These are phyloP conservation scores for Combretum micranthum DNA, from an alignment of 345 rosid species.

Conservation along the genomic window DNA sequence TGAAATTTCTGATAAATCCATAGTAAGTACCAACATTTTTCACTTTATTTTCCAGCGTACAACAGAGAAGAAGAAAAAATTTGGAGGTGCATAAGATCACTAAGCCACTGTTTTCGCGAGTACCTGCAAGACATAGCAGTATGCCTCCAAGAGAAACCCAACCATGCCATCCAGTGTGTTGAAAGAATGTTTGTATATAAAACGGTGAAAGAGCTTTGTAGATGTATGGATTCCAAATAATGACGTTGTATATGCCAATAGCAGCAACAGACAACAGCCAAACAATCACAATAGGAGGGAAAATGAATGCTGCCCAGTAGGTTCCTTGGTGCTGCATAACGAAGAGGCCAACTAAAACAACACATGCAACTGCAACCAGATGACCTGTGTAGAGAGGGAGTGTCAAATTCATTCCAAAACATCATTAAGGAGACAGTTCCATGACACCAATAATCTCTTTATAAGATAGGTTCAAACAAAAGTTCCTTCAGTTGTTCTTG, in stretches of 20 bases:
- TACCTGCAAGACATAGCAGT: slow-evolving; percentile 80
- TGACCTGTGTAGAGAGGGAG: slow-evolving; percentile 40
- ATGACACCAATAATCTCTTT: too few relatives aligned
- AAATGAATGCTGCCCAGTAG: slow-evolving; percentile 57
- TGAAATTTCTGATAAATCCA: too few relatives aligned
- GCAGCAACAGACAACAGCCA: slow-evolving; percentile 70
- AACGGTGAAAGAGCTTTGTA: slow-evolving; percentile 75
- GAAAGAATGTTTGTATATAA: slow-evolving; percentile 61
- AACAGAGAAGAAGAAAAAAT: too few relatives aligned
- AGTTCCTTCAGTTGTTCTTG: too few relatives aligned
- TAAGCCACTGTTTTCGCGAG: too few relatives aligned
- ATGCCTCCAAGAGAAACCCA: slow-evolving; percentile 84
- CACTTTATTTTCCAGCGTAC: too few relatives aligned
- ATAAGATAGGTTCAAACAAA: too few relatives aligned
- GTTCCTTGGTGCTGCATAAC: slow-evolving; percentile 88
- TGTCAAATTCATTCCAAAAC: slow-evolving; percentile 8
- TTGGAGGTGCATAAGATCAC: too few relatives aligned
- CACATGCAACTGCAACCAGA: slow-evolving; percentile 56
- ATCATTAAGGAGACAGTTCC: too few relatives aligned
- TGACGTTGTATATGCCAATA: slow-evolving; percentile 62
- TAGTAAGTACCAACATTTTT: too few relatives aligned
- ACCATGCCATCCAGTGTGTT: slow-evolving; percentile 67
- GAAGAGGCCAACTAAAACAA: slow-evolving; percentile 73
- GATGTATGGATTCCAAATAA: slow-evolving; percentile 77
- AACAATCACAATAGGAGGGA: slow-evolving; percentile 68